Percentiles rank a stretch among this genome's conserved stretches.
phyloP scores from a whole-genome alignment of 164 flowering plant species.

The Vitis rupestris region DNA sequence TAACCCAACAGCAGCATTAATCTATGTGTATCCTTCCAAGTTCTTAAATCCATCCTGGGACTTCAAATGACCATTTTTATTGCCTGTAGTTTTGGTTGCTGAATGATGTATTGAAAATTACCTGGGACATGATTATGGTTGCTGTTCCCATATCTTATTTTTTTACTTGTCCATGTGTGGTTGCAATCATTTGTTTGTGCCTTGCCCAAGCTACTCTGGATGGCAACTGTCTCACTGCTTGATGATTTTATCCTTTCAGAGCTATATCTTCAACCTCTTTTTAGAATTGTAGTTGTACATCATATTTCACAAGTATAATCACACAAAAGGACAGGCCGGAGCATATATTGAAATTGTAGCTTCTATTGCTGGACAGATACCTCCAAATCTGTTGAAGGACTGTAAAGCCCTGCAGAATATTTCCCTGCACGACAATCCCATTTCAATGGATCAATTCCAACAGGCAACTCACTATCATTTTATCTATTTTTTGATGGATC shows the following conservation, averaged over 20 bases:
- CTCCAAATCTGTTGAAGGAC: conserved; percentile 69
- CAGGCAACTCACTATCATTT: conserved; percentile 39
- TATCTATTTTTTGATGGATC: not conserved
- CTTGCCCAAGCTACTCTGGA: not conserved
- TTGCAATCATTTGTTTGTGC: too few relatives aligned
- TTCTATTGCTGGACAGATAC: conserved; percentile 51
- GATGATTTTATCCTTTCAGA: too few relatives aligned
- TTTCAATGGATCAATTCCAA: conserved; percentile 91
- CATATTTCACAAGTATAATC: not conserved
- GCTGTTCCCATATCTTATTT: too few relatives aligned
- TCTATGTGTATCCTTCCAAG: too few relatives aligned
- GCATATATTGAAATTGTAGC: not conserved
- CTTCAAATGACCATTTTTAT: too few relatives aligned
- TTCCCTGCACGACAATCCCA: conserved; percentile 87
- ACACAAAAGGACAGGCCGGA: not conserved
- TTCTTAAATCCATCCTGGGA: too few relatives aligned
- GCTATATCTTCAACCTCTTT: not conserved
- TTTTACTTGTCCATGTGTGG: too few relatives aligned
- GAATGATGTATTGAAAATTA: too few relatives aligned
- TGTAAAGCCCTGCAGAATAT: conserved; percentile 86
- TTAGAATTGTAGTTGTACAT: not conserved
- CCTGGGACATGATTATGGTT: too few relatives aligned
- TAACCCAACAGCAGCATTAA: too few relatives aligned
- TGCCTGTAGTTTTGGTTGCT: too few relatives aligned
- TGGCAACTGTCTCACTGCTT: too few relatives aligned